These are phyloP conservation scores for Pyricularia sp. DNA, from an alignment of 2,329 filamentous ascomycete genomes.

Conservation along the genomic window DNA sequence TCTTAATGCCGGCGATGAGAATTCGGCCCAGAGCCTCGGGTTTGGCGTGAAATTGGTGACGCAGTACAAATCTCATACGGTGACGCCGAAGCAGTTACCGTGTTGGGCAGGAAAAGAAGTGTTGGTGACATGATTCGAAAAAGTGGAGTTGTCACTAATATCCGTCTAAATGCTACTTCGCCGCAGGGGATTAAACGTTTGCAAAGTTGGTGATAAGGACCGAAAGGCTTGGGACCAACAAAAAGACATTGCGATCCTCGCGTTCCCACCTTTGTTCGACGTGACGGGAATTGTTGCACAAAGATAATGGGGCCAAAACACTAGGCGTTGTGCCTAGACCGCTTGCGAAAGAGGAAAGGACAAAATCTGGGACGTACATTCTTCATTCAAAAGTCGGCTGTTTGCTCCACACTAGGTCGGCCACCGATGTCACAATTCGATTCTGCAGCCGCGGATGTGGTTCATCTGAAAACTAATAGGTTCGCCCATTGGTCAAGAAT, in stretches of 20 bases:
- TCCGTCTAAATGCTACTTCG: background rate
- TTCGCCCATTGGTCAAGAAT: background rate
- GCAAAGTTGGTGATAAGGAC: background rate
- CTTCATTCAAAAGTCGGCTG: background rate
- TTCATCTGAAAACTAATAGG: background rate
- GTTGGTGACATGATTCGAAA: background rate
- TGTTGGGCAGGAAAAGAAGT: background rate
- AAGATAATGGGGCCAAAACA: background rate
- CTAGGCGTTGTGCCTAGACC: background rate
- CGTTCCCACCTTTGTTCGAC: background rate
- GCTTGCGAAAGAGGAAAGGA: background rate
- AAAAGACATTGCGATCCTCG: background rate
- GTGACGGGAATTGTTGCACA: background rate
- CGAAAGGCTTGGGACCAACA: background rate
- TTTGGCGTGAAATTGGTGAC: background rate
- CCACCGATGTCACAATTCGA: background rate
- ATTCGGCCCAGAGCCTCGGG: background rate
- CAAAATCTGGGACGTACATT: background rate
- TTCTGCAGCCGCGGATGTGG: background rate
- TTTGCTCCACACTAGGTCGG: background rate
- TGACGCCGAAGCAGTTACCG: background rate
- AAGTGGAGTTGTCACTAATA: background rate
- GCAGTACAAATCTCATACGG: background rate
- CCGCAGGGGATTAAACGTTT: background rate
- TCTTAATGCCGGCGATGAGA: background rate